A percentile compares a stretch with the other conserved stretches of the same genome.
Conservation (phyloP, 2,329 filamentous ascomycete species). For the Elsinoe necatrix region DNA sequence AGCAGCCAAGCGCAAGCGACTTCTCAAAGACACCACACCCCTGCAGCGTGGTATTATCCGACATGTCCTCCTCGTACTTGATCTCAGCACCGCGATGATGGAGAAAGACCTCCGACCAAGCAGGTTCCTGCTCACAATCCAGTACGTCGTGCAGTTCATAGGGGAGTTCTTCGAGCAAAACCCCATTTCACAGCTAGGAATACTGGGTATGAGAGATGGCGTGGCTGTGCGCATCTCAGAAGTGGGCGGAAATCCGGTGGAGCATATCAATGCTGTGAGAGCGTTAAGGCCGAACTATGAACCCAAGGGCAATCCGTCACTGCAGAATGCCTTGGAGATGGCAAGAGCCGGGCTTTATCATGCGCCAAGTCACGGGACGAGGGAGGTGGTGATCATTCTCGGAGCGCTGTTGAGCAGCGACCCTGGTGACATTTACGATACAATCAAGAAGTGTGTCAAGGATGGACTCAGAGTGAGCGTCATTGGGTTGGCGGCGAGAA, state of each 20-base stretch:
- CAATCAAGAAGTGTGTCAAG: constrained; percentile 65
- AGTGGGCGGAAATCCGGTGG: constrained; percentile 81
- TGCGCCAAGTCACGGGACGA: constrained; percentile 83
- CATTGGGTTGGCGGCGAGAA: constrained; percentile 81
- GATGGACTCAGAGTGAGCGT: constrained; percentile 83
- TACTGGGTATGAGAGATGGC: constrained; percentile 89
- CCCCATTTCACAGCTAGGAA: constrained; percentile 88
- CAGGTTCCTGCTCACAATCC: constrained; percentile 71
- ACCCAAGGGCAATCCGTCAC: constrained; percentile 43
- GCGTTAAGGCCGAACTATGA: constrained; percentile 38
- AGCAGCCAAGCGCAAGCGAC: constrained; percentile 43
- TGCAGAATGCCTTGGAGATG: constrained; percentile 97
- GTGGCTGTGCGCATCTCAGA: constrained; percentile 78
- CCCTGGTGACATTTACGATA: constrained; percentile 90
- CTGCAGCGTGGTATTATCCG: constrained; percentile 94
- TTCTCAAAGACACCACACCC: constrained; percentile 88
- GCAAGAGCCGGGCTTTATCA: constrained; percentile 85
- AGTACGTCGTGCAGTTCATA: constrained; percentile 79
- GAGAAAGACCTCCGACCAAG: constrained; percentile 92
- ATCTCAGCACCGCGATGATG: constrained; percentile 86
- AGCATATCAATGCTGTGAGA: constrained; percentile 72
- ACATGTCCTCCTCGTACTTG: constrained; percentile 83
- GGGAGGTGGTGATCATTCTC: constrained; percentile 86
- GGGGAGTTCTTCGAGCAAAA: constrained; percentile 97
- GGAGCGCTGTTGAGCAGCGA: constrained; percentile 85